A percentile compares a stretch with the other conserved stretches of the same genome.
These are phyloP conservation scores for Paecilomyces sp. DNA, from an alignment of 2,329 filamentous ascomycete genomes.

Conservation along the genomic window DNA sequence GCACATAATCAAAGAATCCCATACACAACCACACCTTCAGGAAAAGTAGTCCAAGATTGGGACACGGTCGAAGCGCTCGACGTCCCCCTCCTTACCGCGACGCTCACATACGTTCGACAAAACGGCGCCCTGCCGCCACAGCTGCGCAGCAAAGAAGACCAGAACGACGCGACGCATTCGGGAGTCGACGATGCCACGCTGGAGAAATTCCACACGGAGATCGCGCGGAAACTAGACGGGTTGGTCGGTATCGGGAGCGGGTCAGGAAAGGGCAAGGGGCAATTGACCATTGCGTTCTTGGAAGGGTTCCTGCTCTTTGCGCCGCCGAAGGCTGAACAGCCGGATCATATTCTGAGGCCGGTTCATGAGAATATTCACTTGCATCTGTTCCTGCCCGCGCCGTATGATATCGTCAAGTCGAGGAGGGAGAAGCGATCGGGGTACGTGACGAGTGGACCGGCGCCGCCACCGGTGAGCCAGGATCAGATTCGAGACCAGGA, in stretches of 20 bases:
- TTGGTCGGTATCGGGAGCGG: not conserved
- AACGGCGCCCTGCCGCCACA: slow-evolving; percentile 51
- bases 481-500: not conserved
- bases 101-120: slow-evolving; percentile 62
- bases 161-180: slow-evolving; percentile 45
- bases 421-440: slow-evolving; percentile 36
- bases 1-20: slow-evolving; percentile 29
- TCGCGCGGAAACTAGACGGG: slow-evolving; percentile 14
- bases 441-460: slow-evolving; percentile 41
- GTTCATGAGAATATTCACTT: slow-evolving; percentile 53
- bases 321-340: slow-evolving; percentile 17
- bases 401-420: slow-evolving; percentile 43
- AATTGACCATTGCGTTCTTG: slow-evolving; percentile 59
- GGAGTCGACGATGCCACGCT: slow-evolving; percentile 23
- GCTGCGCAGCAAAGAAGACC: slow-evolving; percentile 51
- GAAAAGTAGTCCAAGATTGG: slow-evolving; percentile 69
- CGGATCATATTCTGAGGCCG: slow-evolving; percentile 17
- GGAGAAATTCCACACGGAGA: slow-evolving; percentile 14
- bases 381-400: slow-evolving; percentile 69
- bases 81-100: slow-evolving; percentile 58
- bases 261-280: slow-evolving; percentile 4
- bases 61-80: slow-evolving; percentile 78
- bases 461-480: slow-evolving; percentile 15
- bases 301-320: slow-evolving; percentile 87
- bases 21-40: slow-evolving; percentile 40